phyloP scores from a whole-genome alignment of 2,329 filamentous ascomycete genomes.

The Cladosporium sp. region DNA sequence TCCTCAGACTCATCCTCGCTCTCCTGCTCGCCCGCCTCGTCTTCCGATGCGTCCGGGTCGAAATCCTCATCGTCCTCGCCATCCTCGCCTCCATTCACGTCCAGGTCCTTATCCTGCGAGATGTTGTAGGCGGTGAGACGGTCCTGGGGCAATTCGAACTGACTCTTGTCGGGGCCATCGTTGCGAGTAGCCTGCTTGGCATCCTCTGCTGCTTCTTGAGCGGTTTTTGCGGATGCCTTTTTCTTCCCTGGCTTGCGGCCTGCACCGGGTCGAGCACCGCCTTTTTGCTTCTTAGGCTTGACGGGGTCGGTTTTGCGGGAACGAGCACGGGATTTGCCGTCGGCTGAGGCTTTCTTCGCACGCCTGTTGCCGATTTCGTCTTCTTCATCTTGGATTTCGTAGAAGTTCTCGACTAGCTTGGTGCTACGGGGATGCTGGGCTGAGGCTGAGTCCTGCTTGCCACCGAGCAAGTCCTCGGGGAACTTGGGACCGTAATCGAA shows the following conservation, averaged over 20 bases:
- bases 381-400: slow-evolving; percentile 19
- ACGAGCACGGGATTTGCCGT: slow-evolving; percentile 9
- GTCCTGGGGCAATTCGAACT: slow-evolving; percentile 1
- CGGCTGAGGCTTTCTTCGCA: slow-evolving; percentile 14
- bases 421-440: slow-evolving; percentile 22
- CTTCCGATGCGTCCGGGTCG: not conserved
- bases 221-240: not conserved
- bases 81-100: slow-evolving; percentile 16
- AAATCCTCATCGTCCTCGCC: slow-evolving; percentile 15
- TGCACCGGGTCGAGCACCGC: slow-evolving; percentile 13
- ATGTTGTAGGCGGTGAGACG: slow-evolving; percentile 16
- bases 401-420: slow-evolving; percentile 20
- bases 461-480: slow-evolving; percentile 23
- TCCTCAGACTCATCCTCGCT: slow-evolving; percentile 1
- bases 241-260: slow-evolving; percentile 15
- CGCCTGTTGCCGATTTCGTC: slow-evolving; percentile 20
- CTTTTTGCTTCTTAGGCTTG: slow-evolving; percentile 9
- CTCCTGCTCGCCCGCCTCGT: not conserved
- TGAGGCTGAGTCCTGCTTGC: slow-evolving; percentile 13
- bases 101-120: slow-evolving; percentile 10
- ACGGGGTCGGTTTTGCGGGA: slow-evolving; percentile 16
- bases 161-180: not conserved
- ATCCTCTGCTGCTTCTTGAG: not conserved
- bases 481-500: slow-evolving; percentile 64
- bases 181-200: not conserved